Evolutionary conservation across 148 eudicot genomes (phyloP).

Genomic region (Vaccinium vitisidaea): DNA sequence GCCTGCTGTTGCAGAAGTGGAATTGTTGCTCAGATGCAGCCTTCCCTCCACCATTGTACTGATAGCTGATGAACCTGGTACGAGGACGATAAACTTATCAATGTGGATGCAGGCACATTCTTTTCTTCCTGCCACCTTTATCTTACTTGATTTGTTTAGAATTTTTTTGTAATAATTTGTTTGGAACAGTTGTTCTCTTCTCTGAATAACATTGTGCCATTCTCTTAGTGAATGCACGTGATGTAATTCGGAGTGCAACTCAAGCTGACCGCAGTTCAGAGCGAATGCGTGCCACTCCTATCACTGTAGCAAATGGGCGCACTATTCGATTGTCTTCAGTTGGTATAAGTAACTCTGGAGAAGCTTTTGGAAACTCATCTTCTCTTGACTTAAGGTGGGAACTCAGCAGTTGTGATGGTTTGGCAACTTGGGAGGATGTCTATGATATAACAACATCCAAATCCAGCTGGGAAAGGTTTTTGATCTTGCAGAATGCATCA

Average conservation of each 20-base stretch:
- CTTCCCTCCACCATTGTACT: slow-evolving; percentile 66
- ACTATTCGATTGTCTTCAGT: slow-evolving; percentile 78
- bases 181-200: slow-evolving; percentile 7
- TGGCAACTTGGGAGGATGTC: slow-evolving; percentile 63
- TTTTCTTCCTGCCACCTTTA: slow-evolving; percentile 4
- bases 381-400: slow-evolving; percentile 73
- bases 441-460: slow-evolving; percentile 29
- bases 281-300: slow-evolving; percentile 50
- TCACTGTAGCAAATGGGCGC: slow-evolving; percentile 81
- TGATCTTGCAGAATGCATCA: slow-evolving; percentile 66
- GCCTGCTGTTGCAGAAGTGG: slow-evolving; percentile 67
- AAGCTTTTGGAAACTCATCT: slow-evolving; percentile 87
- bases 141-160: not conserved
- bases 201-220: slow-evolving; percentile 17
- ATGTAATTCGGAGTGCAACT: slow-evolving; percentile 46
- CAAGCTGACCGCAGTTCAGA: slow-evolving; percentile 64
- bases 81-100: slow-evolving; percentile 18
- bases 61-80: slow-evolving; percentile 77
- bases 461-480: slow-evolving; percentile 76
- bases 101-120: not conserved
- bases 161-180: not conserved
- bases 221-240: slow-evolving; percentile 56
- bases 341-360: slow-evolving; percentile 60
- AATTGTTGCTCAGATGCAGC: slow-evolving; percentile 54
- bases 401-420: slow-evolving; percentile 49